phyloP scores from a whole-genome alignment of 2,329 filamentous ascomycete genomes.

The Graphiopsis chlorocephala region DNA sequence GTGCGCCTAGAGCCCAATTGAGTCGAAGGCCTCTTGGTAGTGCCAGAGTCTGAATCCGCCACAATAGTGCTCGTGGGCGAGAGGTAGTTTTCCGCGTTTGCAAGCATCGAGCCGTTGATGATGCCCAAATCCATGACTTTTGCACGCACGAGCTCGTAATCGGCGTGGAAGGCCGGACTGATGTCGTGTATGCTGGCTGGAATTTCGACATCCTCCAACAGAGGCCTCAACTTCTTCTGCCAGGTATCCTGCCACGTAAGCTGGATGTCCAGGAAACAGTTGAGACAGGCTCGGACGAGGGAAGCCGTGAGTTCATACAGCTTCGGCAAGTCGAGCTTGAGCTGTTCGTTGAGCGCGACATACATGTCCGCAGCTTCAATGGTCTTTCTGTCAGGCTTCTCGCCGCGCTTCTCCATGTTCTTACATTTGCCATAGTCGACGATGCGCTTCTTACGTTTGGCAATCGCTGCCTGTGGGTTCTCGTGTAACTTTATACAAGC shows the following conservation, averaged over 20 bases:
- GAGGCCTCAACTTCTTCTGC: conserved; percentile 75
- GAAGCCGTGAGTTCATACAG: conserved; percentile 78
- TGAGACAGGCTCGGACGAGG: conserved; percentile 77
- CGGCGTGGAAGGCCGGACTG: conserved; percentile 71
- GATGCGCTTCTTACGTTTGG: conserved; percentile 90
- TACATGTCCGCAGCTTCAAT: conserved; percentile 84
- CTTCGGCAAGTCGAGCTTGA: conserved; percentile 87
- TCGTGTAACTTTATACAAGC: conserved; percentile 75
- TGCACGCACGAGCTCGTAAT: conserved; percentile 74
- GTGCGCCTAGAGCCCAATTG: conserved; percentile 40
- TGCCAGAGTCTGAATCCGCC: conserved; percentile 34
- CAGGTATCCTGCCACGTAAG: conserved; percentile 78
- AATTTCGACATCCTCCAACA: conserved; percentile 64
- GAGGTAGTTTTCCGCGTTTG: conserved; percentile 59
- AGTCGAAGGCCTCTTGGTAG: conserved; percentile 41
- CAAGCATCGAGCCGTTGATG: conserved; percentile 67
- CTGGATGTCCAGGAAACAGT: conserved; percentile 82
- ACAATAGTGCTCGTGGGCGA: conserved; percentile 49
- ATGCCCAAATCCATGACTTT: conserved; percentile 70
- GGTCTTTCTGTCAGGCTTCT: conserved; percentile 83
- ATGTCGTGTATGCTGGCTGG: conserved; percentile 71
- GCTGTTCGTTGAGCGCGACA: conserved; percentile 82
- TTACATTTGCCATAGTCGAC: conserved; percentile 82
- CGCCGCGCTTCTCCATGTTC: conserved; percentile 72
- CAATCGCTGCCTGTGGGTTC: conserved; percentile 83